phyloP scores from a whole-genome alignment of 129 eudicot genomes.

The Flaveria robusta region DNA sequence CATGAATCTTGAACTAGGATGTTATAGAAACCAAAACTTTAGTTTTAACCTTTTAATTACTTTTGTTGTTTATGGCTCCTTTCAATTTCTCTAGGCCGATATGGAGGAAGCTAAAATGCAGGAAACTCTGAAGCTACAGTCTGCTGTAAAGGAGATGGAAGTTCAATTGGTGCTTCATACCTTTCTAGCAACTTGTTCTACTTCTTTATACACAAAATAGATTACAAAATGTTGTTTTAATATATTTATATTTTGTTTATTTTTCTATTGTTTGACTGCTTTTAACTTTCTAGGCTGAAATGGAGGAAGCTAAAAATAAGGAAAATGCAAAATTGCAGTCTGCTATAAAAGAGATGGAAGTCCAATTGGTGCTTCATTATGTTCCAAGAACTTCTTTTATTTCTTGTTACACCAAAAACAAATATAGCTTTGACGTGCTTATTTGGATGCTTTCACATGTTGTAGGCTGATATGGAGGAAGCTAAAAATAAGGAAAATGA shows the following conservation, averaged over 20 bases:
- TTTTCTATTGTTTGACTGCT: neutral
- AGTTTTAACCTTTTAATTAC: neutral
- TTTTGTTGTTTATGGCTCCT: neutral
- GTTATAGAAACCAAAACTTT: conserved; percentile 6
- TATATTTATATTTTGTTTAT: neutral
- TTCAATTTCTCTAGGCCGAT: conserved; percentile 41
- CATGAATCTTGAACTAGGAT: neutral
- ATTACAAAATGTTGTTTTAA: neutral
- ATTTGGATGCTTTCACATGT: conserved; percentile 1
- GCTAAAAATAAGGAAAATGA: conserved; percentile 29
- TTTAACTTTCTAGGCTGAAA: conserved; percentile 43
- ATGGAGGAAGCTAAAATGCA: conserved; percentile 34
- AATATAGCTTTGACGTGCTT: conserved; percentile 3
- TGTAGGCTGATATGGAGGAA: conserved; percentile 37
- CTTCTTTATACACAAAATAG: conserved; percentile 6
- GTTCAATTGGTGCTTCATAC: conserved; percentile 33
- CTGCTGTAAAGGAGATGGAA: conserved; percentile 53
- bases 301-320: conserved; percentile 61
- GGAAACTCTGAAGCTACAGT: conserved; percentile 5
- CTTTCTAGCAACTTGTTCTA: conserved; percentile 17
- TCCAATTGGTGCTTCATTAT: conserved; percentile 27
- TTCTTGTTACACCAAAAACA: neutral
- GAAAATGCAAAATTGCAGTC: conserved; percentile 52
- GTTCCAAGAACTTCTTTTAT: conserved; percentile 15
- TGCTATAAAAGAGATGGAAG: conserved; percentile 49